A percentile compares a stretch with the other conserved stretches of the same genome.
Evolutionary conservation across 768 basidiomycete species (phyloP).

Genomic region (Lactifluus pinguis): DNA sequence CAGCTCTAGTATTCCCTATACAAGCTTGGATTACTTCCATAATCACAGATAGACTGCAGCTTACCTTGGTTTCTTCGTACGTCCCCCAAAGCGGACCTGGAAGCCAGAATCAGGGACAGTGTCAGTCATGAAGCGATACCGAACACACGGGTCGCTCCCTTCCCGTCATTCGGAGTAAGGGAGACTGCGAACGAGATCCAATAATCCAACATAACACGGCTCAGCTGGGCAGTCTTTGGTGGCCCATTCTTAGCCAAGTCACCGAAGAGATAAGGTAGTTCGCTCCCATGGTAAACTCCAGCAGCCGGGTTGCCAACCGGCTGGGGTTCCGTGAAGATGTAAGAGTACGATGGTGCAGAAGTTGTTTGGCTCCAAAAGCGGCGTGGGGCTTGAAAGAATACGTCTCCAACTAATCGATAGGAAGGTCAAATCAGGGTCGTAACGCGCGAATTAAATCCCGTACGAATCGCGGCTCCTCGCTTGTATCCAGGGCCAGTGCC

Average conservation of each 20-base stretch:
- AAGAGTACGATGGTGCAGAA: constrained; percentile 32
- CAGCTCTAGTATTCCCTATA: constrained; percentile 8
- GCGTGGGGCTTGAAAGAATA: constrained; percentile 32
- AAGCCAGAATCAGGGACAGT: neutral
- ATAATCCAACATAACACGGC: constrained; percentile 33
- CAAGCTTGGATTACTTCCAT: neutral
- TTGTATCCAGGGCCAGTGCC: constrained; percentile 34
- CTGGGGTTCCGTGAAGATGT: constrained; percentile 35
- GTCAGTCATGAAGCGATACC: neutral
- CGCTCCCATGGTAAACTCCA: constrained; percentile 19
- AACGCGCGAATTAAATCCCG: neutral
- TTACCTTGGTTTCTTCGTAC: constrained; percentile 2
- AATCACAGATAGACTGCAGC: neutral
- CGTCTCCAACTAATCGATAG: constrained; percentile 28
- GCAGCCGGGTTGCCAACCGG: constrained; percentile 8
- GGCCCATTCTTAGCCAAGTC: neutral
- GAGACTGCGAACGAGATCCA: constrained; percentile 40
- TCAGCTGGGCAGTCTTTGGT: constrained; percentile 20
- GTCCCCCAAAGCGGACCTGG: neutral
- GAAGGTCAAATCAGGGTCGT: neutral
- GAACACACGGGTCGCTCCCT: constrained; percentile 27
- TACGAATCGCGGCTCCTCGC: constrained; percentile 28
- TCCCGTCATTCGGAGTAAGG: constrained; percentile 37
- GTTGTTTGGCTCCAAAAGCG: constrained; percentile 35
- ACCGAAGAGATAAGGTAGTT: constrained; percentile 21